Evolutionary conservation across 805 yeast genomes (phyloP), one percentile per base, ranked within the genome.

Genomic region (Starmera amethionina): DNA sequence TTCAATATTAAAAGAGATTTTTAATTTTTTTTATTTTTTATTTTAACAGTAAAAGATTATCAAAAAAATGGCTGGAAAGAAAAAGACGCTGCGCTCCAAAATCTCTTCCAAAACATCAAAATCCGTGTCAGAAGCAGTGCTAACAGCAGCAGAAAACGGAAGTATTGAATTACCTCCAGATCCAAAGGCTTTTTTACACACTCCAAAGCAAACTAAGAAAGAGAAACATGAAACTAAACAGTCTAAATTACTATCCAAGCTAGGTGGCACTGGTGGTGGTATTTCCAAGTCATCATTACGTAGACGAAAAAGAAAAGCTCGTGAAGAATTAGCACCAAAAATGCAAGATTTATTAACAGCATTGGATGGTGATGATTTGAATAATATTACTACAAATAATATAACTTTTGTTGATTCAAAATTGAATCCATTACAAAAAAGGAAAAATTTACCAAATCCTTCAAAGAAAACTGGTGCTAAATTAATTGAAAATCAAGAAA

Each of bases 281-380:
- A 67, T 83, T 34, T 78, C 87, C 16, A 83, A 82, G 54, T 77
- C 86, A 6, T 65, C 87, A 0, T 45, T 71, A 4, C 70, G 86
- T 53, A 69, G 80, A 57, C 70, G 86, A 47, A 79, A 79, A 50
- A 75, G 84, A 47, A 73, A 70, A 49, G 65, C 68, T 37, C 73
- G 72, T 49, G 82, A 81, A 42, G 75, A 79, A 47, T 62, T 84
- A 44, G 74, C 73, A 49, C 86, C 89, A 5, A 72, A 77, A 50
- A 70, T 83, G 74, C 66, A 70, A 40, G 93, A 83, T 47, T 59
- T 83, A 35, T 62, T 78, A 40, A 64, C 64, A 27, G 75, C 73
- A 14, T 63, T 83, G 39, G 71, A 67, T 18, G 18, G 18, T 16
- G 18, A 16, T 16, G 18, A 16, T 16, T 3, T 16, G 18, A 22